phyloP scores from a whole-genome alignment of 768 basidiomycete species.

The Naganishia randhawae region DNA sequence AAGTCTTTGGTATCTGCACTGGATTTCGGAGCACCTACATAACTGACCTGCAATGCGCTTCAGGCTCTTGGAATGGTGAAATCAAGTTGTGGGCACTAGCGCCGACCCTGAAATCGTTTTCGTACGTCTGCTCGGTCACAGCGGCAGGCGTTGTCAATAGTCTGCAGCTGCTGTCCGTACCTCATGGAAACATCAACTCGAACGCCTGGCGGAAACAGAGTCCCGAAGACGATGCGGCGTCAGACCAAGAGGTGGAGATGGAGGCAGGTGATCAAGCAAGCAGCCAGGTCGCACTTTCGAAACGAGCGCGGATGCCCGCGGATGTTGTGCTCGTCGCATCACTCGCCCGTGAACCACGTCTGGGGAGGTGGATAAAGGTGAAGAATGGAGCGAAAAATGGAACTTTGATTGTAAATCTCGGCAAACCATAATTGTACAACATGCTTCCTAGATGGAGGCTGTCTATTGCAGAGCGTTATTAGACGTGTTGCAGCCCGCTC shows the following conservation, averaged over 20 bases:
- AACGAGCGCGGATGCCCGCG: conserved; percentile 33
- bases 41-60: not conserved
- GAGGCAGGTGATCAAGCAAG: conserved; percentile 11
- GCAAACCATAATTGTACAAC: conserved; percentile 5
- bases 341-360: conserved; percentile 77
- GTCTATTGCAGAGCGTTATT: not conserved
- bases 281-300: conserved; percentile 21
- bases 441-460: no score
- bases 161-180: conserved; percentile 68
- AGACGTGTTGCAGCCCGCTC: not conserved
- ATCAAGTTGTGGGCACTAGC: conserved; percentile 91
- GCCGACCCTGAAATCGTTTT: conserved; percentile 69
- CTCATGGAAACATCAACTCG: conserved; percentile 53
- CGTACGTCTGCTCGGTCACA: conserved; percentile 60
- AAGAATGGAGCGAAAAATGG: conserved; percentile 74
- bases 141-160: conserved; percentile 83
- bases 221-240: conserved; percentile 27
- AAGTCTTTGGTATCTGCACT: conserved; percentile 34
- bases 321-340: conserved; percentile 68
- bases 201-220: conserved; percentile 51
- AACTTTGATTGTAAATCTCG: conserved; percentile 58
- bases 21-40: not conserved
- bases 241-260: conserved; percentile 16
- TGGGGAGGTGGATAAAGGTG: conserved; percentile 81
- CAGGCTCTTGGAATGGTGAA: conserved; percentile 89